phyloP scores from a whole-genome alignment of 2,329 filamentous ascomycete genomes.

The Paramyrothecium roridum region DNA sequence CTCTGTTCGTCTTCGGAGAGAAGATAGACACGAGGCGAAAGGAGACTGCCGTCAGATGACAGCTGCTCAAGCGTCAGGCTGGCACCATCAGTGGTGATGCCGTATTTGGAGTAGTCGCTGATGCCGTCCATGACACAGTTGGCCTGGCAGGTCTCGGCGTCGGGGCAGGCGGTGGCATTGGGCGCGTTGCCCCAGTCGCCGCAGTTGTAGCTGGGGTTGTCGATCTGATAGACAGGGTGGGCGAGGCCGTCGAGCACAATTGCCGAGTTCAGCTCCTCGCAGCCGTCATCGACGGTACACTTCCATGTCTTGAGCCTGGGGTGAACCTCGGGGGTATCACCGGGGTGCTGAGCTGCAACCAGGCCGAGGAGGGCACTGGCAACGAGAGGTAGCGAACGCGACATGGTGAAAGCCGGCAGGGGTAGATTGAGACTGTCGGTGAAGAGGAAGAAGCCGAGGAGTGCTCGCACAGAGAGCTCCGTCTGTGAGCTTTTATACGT shows the following conservation, averaged over 20 bases:
- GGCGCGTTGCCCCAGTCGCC: conserved; percentile 27
- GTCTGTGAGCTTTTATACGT: background rate
- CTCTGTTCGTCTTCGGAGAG: conserved; percentile 49
- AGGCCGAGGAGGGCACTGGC: conserved; percentile 5
- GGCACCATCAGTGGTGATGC: conserved; percentile 26
- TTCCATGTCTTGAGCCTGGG: conserved; percentile 48
- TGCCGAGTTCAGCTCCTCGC: conserved; percentile 41
- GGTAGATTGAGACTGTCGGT: background rate
- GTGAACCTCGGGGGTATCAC: conserved; percentile 41
- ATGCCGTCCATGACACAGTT: conserved; percentile 54
- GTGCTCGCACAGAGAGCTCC: too few relatives aligned
- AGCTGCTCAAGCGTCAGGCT: conserved; percentile 26
- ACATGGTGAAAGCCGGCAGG: background rate
- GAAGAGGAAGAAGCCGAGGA: background rate
- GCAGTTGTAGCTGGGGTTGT: conserved; percentile 26
- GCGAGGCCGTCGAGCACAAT: conserved; percentile 46
- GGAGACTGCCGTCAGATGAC: conserved; percentile 11
- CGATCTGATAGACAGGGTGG: conserved; percentile 41
- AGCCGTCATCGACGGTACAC: conserved; percentile 48
- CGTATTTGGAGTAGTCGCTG: conserved; percentile 37
- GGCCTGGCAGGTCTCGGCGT: conserved; percentile 44
- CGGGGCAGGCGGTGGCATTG: conserved; percentile 44
- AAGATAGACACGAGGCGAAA: conserved; percentile 53
- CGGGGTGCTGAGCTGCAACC: conserved; percentile 32
- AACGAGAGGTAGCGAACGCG: conserved; percentile 2